A percentile compares a stretch with the other conserved stretches of the same genome.
These are phyloP conservation scores for Tulasnella sp. DNA, from an alignment of 768 basidiomycete genomes.

Conservation along the genomic window DNA sequence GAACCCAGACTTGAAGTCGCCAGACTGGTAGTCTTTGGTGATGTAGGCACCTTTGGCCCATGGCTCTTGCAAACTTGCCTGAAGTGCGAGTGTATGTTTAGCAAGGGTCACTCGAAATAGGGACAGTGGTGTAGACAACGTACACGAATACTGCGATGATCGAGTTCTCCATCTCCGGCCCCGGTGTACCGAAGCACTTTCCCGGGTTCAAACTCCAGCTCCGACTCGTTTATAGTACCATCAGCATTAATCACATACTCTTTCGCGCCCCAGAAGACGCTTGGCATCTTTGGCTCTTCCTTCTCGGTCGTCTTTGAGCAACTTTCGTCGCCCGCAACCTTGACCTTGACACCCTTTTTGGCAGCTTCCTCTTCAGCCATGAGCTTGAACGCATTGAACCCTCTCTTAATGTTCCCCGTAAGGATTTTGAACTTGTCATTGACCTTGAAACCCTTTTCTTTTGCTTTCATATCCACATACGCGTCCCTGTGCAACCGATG, in stretches of 20 bases:
- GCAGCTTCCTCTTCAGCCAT: conserved; percentile 27
- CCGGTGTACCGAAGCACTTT: conserved; percentile 49
- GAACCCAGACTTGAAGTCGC: conserved; percentile 28
- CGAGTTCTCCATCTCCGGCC: conserved; percentile 40
- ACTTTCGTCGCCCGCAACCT: conserved; percentile 21
- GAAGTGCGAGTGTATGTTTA: conserved; percentile 6
- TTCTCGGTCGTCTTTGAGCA: conserved; percentile 27
- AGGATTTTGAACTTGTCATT: conserved; percentile 43
- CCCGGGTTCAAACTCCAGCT: conserved; percentile 37
- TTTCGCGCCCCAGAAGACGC: conserved; percentile 16
- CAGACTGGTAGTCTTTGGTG: conserved; percentile 36
- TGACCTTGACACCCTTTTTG: conserved; percentile 22
- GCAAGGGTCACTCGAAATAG: not conserved
- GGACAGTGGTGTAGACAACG: not conserved
- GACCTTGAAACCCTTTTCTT: conserved; percentile 54
- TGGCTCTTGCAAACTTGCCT: conserved; percentile 38
- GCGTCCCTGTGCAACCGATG: conserved; percentile 2
- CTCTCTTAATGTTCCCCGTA: conserved; percentile 30
- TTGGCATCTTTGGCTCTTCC: not conserved
- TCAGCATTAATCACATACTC: conserved; percentile 36
- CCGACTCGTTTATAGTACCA: conserved; percentile 32
- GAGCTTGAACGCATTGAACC: conserved; percentile 73
- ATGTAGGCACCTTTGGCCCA: conserved; percentile 38
- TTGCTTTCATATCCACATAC: conserved; percentile 6
- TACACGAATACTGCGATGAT: conserved; percentile 50